Evolutionary conservation across 352 stramenopile species (phyloP).

Genomic region (Globisporangium polare): DNA sequence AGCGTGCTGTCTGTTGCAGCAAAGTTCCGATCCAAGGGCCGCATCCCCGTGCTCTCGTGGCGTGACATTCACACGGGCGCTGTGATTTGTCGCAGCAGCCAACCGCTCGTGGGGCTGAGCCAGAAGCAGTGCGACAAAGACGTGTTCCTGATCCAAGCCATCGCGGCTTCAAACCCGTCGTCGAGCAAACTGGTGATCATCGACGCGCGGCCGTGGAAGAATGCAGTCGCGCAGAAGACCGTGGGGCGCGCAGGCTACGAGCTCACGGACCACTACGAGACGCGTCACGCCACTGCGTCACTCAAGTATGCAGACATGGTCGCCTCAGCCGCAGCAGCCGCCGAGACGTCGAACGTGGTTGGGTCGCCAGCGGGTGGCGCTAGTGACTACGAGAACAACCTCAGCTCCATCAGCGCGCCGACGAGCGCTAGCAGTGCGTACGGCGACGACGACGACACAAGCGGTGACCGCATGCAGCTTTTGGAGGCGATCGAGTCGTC

Average conservation of each 20-base stretch:
- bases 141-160: constrained; percentile 78
- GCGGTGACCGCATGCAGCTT: constrained; percentile 19
- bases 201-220: constrained; percentile 87
- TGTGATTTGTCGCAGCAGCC: constrained; percentile 77
- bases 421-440: constrained; percentile 13
- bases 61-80: constrained; percentile 64
- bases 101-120: constrained; percentile 78
- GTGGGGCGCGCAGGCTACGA: constrained; percentile 87
- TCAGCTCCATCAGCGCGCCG: constrained; percentile 8
- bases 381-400: constrained; percentile 4
- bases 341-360: constrained; percentile 20
- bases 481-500: constrained; percentile 45
- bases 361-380: constrained; percentile 14
- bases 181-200: constrained; percentile 87
- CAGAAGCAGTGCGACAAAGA: constrained; percentile 85
- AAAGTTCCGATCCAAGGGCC: constrained; percentile 83
- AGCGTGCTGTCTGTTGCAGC: constrained; percentile 55
- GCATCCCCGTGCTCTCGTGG: constrained; percentile 84
- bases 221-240: constrained; percentile 88
- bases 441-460: constrained; percentile 22
- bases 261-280: constrained; percentile 82
- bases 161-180: constrained; percentile 69
- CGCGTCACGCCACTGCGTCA: constrained; percentile 47
- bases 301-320: constrained; percentile 69
- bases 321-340: constrained; percentile 21